These are phyloP conservation scores for Clonostachys rosea DNA, from an alignment of 2,329 filamentous ascomycete species.

Conservation along the genomic window DNA sequence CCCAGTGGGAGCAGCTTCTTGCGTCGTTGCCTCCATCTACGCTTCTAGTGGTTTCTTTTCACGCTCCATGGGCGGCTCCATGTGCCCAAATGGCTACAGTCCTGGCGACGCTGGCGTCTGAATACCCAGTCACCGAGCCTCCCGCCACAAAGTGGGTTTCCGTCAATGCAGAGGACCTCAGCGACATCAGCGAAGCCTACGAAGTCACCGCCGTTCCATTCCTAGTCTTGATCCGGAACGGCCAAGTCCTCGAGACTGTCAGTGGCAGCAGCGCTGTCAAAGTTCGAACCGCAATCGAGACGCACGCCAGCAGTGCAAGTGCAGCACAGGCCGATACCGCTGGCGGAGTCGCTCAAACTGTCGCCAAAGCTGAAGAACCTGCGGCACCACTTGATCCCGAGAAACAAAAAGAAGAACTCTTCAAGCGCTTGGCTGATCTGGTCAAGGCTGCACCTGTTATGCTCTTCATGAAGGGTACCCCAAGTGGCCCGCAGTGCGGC, in stretches of 20 bases:
- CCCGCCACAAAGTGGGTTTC: slow-evolving; percentile 76
- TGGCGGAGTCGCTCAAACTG: slow-evolving; percentile 26
- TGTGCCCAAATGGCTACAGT: slow-evolving; percentile 92
- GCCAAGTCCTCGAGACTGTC: slow-evolving; percentile 75
- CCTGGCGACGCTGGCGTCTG: slow-evolving; percentile 77
- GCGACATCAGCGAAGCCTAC: slow-evolving; percentile 87
- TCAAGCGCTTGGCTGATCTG: slow-evolving; percentile 74
- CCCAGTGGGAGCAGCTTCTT: slow-evolving; percentile 68
- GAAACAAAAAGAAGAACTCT: slow-evolving; percentile 76
- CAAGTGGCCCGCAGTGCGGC: slow-evolving; percentile 80
- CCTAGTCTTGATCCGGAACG: slow-evolving; percentile 75
- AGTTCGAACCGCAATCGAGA: slow-evolving; percentile 82
- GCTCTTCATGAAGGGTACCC: slow-evolving; percentile 99
- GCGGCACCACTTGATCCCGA: slow-evolving; percentile 38
- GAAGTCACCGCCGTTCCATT: slow-evolving; percentile 93
- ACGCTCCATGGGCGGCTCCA: slow-evolving; percentile 93
- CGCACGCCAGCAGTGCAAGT: slow-evolving; percentile 54
- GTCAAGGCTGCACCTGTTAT: slow-evolving; percentile 96
- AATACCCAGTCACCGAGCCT: slow-evolving; percentile 69
- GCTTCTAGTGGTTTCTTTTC: slow-evolving; percentile 86
- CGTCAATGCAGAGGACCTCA: slow-evolving; percentile 91
- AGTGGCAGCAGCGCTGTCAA: slow-evolving; percentile 86
- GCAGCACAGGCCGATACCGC: slow-evolving; percentile 23
- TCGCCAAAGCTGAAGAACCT: slow-evolving; percentile 24
- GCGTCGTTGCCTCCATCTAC: slow-evolving; percentile 62